Evolutionary conservation across 306 rosid genomes (phyloP).

Genomic region (Cyclanthera cordifolia): DNA sequence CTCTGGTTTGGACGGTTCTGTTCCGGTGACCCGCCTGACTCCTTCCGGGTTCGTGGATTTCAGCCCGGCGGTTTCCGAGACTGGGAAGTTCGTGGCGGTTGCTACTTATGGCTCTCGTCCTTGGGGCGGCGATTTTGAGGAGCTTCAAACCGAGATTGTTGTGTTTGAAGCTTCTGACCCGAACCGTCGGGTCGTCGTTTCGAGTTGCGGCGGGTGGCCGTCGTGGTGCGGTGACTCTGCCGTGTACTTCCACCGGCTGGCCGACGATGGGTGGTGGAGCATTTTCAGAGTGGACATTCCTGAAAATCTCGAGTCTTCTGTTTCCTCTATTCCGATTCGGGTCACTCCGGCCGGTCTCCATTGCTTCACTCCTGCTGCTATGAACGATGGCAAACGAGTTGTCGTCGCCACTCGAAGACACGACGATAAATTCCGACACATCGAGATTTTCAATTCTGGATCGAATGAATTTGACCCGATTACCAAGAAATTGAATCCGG

Average conservation of each 20-base stretch:
- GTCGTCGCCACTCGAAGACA: constrained; percentile 65
- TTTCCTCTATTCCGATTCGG: constrained; percentile 19
- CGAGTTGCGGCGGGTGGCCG: constrained; percentile 77
- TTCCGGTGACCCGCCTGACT: constrained; percentile 27
- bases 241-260: constrained; percentile 52
- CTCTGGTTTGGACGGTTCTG: background rate
- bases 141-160: constrained; percentile 44
- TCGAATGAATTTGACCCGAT: constrained; percentile 27
- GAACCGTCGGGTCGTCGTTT: constrained; percentile 21
- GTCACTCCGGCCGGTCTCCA: constrained; percentile 65
- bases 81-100: constrained; percentile 55
- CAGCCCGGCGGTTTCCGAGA: constrained; percentile 52
- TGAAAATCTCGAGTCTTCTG: constrained; percentile 7
- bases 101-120: constrained; percentile 58
- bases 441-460: constrained; percentile 48
- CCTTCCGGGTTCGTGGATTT: constrained; percentile 46
- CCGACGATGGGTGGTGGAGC: constrained; percentile 86
- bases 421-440: constrained; percentile 35
- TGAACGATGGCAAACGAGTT: constrained; percentile 40
- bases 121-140: constrained; percentile 57
- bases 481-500: constrained; percentile 39
- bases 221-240: constrained; percentile 58
- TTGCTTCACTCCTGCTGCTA: constrained; percentile 73
- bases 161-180: constrained; percentile 36
- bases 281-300: constrained; percentile 38